Base-by-base conservation (phyloP, 2,329 filamentous ascomycete species). In the Ceratocystis ficicola region DNA sequence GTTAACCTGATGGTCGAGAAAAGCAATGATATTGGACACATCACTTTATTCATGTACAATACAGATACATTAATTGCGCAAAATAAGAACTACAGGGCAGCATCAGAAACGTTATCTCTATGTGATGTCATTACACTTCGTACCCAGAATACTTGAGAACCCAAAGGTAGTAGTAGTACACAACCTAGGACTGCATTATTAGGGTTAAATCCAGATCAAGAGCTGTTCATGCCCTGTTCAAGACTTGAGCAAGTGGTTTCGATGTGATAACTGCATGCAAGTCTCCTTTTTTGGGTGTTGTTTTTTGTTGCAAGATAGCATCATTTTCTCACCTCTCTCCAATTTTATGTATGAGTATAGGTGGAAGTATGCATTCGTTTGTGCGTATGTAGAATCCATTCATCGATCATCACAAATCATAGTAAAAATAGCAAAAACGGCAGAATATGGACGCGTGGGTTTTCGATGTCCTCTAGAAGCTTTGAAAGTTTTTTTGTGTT, bases 401-500 rank as follows among this genome's bases (percentile, higher is more conserved):
- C 41, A 65, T 65, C 63, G 62, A 65, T 65, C 63, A 59, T 67
- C 66, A 67, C 66, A 50, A 59, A 41, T 41, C 63, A 28, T 52
- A 62, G 44, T 62, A 68, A 61, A 44, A 52, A 66, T 41, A 65
- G 61, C 15, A 52, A 63, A 61, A 57, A 63, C 25, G 65, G 64
- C 64, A 50, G 61, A 65, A 44, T 44, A 63, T 28, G 63, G 63
- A 65, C 57, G 52, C 60, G 41, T 61, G 66, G 46, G 46, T 7
- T 52, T 67, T 61, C 66, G 65, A 63, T 67, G 66, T 65, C 66
- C 66, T 65, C 63, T 63, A 67, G 63, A 65, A 66, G 59, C 41
- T 57, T 68, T 65, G 66, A 63, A 68, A 55, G 65, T 68, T 68
- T 68, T 67, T 67, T 69, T 67, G 61, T 68, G 60, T 70, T 67